phyloP scores from a whole-genome alignment of 2,329 filamentous ascomycete species.

The Lachnellula occidentalis region DNA sequence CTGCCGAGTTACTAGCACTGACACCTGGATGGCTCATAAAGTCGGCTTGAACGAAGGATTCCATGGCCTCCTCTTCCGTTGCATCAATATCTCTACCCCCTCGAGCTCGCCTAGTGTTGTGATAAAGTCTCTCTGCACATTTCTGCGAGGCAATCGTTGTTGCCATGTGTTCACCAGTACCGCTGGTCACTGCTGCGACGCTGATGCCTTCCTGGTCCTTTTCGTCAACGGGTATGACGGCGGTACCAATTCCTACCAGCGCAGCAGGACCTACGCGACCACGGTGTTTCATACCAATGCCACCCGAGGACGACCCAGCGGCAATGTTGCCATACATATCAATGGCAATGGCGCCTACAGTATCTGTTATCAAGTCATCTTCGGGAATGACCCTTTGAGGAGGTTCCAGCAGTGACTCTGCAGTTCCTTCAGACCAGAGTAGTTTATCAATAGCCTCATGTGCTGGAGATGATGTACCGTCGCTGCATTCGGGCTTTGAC shows the following conservation, averaged over 20 bases:
- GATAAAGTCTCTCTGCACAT: constrained; percentile 80
- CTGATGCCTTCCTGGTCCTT: constrained; percentile 63
- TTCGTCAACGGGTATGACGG: constrained; percentile 72
- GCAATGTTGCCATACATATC: constrained; percentile 83
- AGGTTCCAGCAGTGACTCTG: constrained; percentile 12
- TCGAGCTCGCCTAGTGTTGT: constrained; percentile 54
- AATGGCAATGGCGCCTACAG: constrained; percentile 91
- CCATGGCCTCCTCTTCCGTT: constrained; percentile 72
- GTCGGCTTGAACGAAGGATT: constrained; percentile 75
- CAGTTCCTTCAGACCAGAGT: constrained; percentile 18
- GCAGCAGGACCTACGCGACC: constrained; percentile 90
- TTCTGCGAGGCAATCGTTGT: constrained; percentile 86
- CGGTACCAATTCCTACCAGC: constrained; percentile 84
- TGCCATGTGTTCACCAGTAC: constrained; percentile 96
- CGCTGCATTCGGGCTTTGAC: constrained; percentile 16
- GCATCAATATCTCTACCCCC: constrained; percentile 60
- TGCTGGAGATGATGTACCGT: constrained; percentile 24
- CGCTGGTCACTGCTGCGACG: constrained; percentile 84
- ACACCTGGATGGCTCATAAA: constrained; percentile 93
- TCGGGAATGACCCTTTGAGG: constrained; percentile 31
- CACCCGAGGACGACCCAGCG: constrained; percentile 90
- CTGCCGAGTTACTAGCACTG: constrained; percentile 68
- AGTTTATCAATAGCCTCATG: constrained; percentile 2
- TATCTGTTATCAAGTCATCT: constrained; percentile 70
- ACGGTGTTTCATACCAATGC: constrained; percentile 96